Conservation (phyloP, 495 filamentous ascomycete genomes). For the Pseudotulostoma volvatum region DNA sequence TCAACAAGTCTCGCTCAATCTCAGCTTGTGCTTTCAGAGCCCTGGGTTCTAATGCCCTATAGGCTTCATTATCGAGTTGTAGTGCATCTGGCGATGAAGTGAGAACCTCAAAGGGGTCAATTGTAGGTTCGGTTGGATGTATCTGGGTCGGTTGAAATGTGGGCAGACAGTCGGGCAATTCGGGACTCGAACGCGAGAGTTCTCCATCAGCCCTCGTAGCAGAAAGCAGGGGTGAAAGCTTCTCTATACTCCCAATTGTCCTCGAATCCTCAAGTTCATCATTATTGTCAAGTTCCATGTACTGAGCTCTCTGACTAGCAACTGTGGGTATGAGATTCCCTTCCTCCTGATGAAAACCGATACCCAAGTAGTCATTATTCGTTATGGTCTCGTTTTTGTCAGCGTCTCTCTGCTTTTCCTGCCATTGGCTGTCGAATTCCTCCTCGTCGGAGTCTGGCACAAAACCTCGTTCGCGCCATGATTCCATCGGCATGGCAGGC, state of each 20-base stretch:
- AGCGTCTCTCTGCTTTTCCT: constrained; percentile 7
- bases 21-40: constrained; percentile 1
- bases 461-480: constrained; percentile 45
- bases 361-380: no score
- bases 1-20: neutral
- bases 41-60: constrained; percentile 4
- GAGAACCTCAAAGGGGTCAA: constrained; percentile 5
- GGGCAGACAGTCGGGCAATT: neutral
- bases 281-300: neutral
- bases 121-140: neutral
- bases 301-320: neutral
- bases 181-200: neutral
- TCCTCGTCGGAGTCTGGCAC: constrained; percentile 47
- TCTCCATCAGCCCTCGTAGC: no score
- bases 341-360: neutral
- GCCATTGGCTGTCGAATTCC: constrained; percentile 30
- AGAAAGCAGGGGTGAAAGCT: neutral
- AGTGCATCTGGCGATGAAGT: constrained; percentile 24
- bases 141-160: neutral
- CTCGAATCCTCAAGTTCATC: neutral
- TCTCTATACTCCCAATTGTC: no score
- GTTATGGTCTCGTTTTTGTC: constrained; percentile 5
- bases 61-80: constrained; percentile 8
- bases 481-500: constrained; percentile 36
- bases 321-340: neutral